These are phyloP conservation scores for Aspergillus sp. DNA, from an alignment of 2,329 filamentous ascomycete genomes.

Conservation along the genomic window DNA sequence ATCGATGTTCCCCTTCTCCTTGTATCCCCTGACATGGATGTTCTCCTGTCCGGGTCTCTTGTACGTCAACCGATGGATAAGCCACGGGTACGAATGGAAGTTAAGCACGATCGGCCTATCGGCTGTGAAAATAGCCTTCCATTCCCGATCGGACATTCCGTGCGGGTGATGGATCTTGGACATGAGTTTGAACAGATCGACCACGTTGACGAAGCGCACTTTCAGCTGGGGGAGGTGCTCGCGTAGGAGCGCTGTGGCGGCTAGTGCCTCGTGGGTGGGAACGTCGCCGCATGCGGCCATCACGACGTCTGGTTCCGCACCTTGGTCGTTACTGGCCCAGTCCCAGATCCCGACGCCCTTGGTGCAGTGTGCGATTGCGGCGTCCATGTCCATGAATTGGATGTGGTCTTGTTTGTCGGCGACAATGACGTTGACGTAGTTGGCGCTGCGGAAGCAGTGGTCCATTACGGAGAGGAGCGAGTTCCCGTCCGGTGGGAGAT, in stretches of 20 bases:
- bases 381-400: constrained; percentile 73
- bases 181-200: constrained; percentile 80
- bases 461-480: constrained; percentile 74
- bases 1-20: constrained; percentile 82
- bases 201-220: constrained; percentile 76
- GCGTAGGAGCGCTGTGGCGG: constrained; percentile 73
- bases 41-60: constrained; percentile 69
- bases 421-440: constrained; percentile 81
- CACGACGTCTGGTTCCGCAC: constrained; percentile 69
- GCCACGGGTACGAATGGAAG: constrained; percentile 81
- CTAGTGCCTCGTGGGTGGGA: constrained; percentile 71
- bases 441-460: constrained; percentile 71
- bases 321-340: constrained; percentile 71
- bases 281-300: constrained; percentile 78
- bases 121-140: constrained; percentile 69
- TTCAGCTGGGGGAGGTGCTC: constrained; percentile 70
- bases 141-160: constrained; percentile 68
- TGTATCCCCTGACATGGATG: constrained; percentile 75
- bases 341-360: constrained; percentile 80
- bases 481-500: constrained; percentile 78
- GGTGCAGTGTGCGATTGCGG: constrained; percentile 73
- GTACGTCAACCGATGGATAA: constrained; percentile 76
- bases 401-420: constrained; percentile 79
- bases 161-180: constrained; percentile 70
- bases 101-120: constrained; percentile 77